Base-by-base conservation (phyloP, 2,329 filamentous ascomycete genomes). In the Polytolypa hystricis region DNA sequence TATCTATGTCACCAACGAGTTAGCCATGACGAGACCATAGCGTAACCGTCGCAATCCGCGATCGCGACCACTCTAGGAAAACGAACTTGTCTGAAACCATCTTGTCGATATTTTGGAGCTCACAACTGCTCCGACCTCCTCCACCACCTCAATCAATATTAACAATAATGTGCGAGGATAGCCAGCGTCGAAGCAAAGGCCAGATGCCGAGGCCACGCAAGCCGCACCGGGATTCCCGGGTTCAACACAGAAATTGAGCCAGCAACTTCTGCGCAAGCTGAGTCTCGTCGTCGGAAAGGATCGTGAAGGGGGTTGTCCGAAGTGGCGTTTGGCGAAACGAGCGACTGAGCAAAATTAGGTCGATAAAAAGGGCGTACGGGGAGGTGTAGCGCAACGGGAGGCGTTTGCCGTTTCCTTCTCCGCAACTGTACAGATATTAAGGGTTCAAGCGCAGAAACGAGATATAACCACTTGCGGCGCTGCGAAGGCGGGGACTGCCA, bases 61-160 rank as follows among this genome's bases (percentile, higher is more conserved):
- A 36, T 29, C 30, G 15, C 32, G 32, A 46, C 53, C 47, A 40
- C 40, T 34, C 41, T 37, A 23, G 21, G 19, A 30, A 21, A 21
- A 28, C 56, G 40, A 60, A 64, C 61, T 64, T 64, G 42, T 64
- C 60, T 40, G 61, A 55, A 50, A 64, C 42, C 61, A 64, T 64
- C 17, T 42, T 57, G 46, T 47, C 30, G 30, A 42, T 20, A 38
- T 39, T 41, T 39, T 16, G 42, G 57, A 62, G 58, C 58, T n/a
- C n/a, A n/a, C 44, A 42, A 47, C 37, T 51, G 57, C 58, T 57
- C 58, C 58, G 49, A 42, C 44, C 44, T 39, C 44, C 38, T 41
- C 14, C n/a, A 26, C 14, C 9, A 16, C 35, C 27, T 37, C 35
- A 37, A n/a, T n/a, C n/a, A n/a, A n/a, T n/a, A n/a, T n/a, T n/a